Percentiles rank a stretch among this genome's conserved stretches.
Conservation (phyloP, 768 basidiomycete genomes). For the Russula abietina region DNA sequence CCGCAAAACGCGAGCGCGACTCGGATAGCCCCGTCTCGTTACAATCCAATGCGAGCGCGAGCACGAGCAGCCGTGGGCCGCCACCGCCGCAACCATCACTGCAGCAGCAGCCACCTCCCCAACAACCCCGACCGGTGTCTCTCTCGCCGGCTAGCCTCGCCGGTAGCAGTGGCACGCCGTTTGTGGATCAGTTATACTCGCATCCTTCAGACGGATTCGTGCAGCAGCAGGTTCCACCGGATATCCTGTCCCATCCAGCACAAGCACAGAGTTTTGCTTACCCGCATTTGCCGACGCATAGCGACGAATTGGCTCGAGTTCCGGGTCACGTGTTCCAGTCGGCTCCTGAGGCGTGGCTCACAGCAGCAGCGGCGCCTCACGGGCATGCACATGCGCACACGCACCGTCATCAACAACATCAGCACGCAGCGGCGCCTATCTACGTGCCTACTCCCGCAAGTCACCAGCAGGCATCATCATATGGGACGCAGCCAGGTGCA, state of each 20-base stretch:
- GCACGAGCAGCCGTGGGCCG: neutral
- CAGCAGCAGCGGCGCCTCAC: constrained; percentile 1
- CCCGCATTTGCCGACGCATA: constrained; percentile 18
- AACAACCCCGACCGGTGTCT: constrained; percentile 8
- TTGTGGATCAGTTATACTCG: constrained; percentile 9
- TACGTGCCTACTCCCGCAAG: neutral
- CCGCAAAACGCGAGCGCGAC: constrained; percentile 58
- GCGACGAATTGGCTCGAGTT: constrained; percentile 21
- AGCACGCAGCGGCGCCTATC: constrained; percentile 2
- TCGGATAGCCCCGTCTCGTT: constrained; percentile 40
- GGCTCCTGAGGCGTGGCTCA: constrained; percentile 7
- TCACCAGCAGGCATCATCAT: constrained; percentile 10
- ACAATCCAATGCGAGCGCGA: constrained; percentile 5
- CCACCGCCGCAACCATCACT: neutral
- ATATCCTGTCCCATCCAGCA: neutral
- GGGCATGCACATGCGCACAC: neutral
- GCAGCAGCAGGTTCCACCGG: constrained; percentile 1
- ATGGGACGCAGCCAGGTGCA: neutral
- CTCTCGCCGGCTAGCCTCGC: constrained; percentile 15
- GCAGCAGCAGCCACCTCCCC: constrained; percentile 5
- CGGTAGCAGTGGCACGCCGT: constrained; percentile 9
- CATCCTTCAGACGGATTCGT: constrained; percentile 6
- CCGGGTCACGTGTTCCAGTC: constrained; percentile 12
- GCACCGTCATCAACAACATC: constrained; percentile 8
- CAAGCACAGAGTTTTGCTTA: constrained; percentile 15